Base-by-base conservation (phyloP, 1,284 basidiomycete genomes). In the Athelia sp. region DNA sequence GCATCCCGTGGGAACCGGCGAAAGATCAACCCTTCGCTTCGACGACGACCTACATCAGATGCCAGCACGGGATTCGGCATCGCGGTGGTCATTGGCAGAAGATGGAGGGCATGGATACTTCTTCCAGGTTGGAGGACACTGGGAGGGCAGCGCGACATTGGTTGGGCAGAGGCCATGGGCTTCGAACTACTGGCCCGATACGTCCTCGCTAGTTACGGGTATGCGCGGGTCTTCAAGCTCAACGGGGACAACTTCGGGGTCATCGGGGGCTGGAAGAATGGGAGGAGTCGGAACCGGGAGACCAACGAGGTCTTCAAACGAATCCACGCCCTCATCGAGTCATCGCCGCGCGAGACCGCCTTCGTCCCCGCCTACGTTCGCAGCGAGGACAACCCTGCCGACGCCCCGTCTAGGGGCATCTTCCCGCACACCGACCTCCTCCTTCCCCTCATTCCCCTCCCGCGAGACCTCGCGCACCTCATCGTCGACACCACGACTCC, bases 161-260 rank as follows among this genome's bases (percentile, higher is more conserved):
- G 56, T 0, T 70, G 66, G 68, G 68, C 67, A 36, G 63, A 70
- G 52, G 62, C 65, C 4, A 43, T 70, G 23, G 66, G 66, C 0
- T 70, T 75, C 47, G 58, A 70, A 29, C 45, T 74, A 6, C 66
- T 76, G 15, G 47, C 66, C 47, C 29, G 38, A 19, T 22, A 49
- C 53, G 24, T 62, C 19, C 3, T 8, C 0, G 3, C 32, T 10
- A 19, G 26, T 8, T 4, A 19, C 17, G 15, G 17, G 23, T 24
- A 17, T 18, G 32, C 13, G 14, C 32, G n/a, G 11, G n/a, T 64
- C 19, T 31, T 68, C 57, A 57, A 55, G 4, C 49, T 68, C 19
- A 65, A 54, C 45, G 58, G 72, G 0, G 67, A 74, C 59, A 76
- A 74, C 58, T 48, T 23, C 9, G 64, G 69, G 0, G 61, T 75